These are phyloP conservation scores for Cucumis variabilis DNA, from an alignment of 331 rosid species.

Conservation along the genomic window DNA sequence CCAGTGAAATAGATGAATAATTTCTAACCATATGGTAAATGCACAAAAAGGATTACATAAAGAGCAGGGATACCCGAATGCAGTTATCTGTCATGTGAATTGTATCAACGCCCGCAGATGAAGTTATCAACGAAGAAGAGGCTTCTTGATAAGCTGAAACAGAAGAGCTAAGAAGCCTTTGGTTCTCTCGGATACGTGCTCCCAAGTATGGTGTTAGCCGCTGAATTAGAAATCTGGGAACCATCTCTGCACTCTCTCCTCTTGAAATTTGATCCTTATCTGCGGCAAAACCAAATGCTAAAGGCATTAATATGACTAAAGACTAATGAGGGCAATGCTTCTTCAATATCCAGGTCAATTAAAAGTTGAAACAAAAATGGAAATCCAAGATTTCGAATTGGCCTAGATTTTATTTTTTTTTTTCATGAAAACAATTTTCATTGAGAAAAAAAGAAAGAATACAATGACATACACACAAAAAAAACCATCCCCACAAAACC, in stretches of 20 bases:
- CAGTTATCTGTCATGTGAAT: constrained; percentile 69
- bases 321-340: neutral
- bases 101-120: constrained; percentile 47
- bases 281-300: neutral
- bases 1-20: neutral
- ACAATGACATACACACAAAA: no score
- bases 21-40: neutral
- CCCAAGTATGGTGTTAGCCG: constrained; percentile 53
- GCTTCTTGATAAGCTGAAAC: constrained; percentile 57
- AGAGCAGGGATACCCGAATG: constrained; percentile 53
- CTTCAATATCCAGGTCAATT: neutral
- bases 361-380: neutral
- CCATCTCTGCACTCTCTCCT: constrained; percentile 41
- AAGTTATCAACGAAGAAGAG: constrained; percentile 42
- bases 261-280: constrained; percentile 7
- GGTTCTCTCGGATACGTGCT: constrained; percentile 61
- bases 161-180: constrained; percentile 52
- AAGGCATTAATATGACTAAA: neutral
- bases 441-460: no score
- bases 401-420: no score
- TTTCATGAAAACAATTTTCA: no score
- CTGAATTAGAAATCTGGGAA: constrained; percentile 55
- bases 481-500: no score
- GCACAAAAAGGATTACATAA: neutral
- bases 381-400: neutral